A percentile compares a stretch with the other conserved stretches of the same genome.
Conservation (phyloP, 139 green algal genomes). For the Dunaliella sp. region DNA sequence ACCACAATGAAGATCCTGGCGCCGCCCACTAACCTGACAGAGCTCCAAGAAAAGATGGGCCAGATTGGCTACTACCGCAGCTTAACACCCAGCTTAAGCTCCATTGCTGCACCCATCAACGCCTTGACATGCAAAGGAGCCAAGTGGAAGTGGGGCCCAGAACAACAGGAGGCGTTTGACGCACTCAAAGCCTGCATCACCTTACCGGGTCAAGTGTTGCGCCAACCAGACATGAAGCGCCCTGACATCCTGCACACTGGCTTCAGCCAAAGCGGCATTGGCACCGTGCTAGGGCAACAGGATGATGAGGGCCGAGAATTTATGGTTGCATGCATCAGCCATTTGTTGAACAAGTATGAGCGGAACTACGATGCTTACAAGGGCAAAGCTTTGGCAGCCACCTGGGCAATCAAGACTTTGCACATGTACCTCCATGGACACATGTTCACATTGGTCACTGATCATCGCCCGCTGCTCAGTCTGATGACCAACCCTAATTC, state of each 20-base stretch:
- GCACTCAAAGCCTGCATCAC: conserved; percentile 1
- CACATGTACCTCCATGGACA: neutral
- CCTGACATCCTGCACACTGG: conserved; percentile 18
- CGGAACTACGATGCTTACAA: conserved; percentile 13
- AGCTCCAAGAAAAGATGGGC: conserved; percentile 31
- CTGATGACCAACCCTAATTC: neutral
- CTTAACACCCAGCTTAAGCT: conserved; percentile 38
- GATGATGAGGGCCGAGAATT: conserved; percentile 24
- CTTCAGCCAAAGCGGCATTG: conserved; percentile 13
- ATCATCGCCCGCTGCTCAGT: neutral
- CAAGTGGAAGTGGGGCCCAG: conserved; percentile 20
- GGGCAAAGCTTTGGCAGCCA: conserved; percentile 31
- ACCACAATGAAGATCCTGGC: conserved; percentile 23
- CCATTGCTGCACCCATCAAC: conserved; percentile 26
- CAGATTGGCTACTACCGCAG: conserved; percentile 36
- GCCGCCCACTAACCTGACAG: conserved; percentile 21
- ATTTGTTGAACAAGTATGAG: conserved; percentile 25
- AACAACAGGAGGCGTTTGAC: conserved; percentile 5
- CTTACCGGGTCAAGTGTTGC: conserved; percentile 2
- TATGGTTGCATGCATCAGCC: conserved; percentile 28
- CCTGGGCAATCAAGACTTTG: conserved; percentile 22
- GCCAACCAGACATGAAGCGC: neutral
- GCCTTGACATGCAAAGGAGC: conserved; percentile 26
- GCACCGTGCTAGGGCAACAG: conserved; percentile 34
- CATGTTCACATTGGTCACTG: neutral